Evolutionary conservation across 257 asterid species (phyloP), one percentile per base, ranked within the genome.

Genomic region (Gentiana dahurica): DNA sequence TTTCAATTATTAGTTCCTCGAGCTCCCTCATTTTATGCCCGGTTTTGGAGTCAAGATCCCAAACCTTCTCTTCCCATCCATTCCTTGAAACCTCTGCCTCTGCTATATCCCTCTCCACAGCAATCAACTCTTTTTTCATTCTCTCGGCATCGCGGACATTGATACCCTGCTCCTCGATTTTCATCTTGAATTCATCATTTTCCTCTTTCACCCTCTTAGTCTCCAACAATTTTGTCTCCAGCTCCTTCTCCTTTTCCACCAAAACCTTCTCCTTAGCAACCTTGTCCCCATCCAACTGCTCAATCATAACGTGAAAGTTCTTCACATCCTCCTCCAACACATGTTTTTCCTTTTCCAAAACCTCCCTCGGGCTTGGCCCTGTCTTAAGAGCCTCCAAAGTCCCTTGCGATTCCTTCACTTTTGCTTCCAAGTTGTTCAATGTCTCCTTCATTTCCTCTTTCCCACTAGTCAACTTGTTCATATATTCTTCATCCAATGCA

Each of bases 61-160:
- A 87, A 34, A 63, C 57, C 72, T 91, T 87, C 77, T 91, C 98
- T 74, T 91, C 96, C 94, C 96, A 85, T 32, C 68, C 86, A 69
- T 67, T 79, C 71, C 94, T 77, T 6, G 81, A 81, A 59, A 74
- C 74, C 66, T 87, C 97, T 2, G 79, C 66, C 71, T 87, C 88
- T 71, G 68, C 80, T 33, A 85, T 74, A 47, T 85, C 92, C 70
- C 92, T 75, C 69, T 85, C 96, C 48, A 83, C 78, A 36, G 86
- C 82, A 68, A 76, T 88, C 80, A 87, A 73, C 54, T 87, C 96
- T 63, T 94, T 64, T 77, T 81, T 91, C 94, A 87, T 87, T 73
- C 98, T 77, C 76, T 87, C 96, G 2, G 96, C 98, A 75, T 91
- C 96, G 60, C 89, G 79, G 55, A 77, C 60, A 72, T 85, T 91